Percentiles rank a stretch among this genome's conserved stretches.
These are phyloP conservation scores for Arabis hirsuta DNA, from an alignment of 345 rosid genomes.

Conservation along the genomic window DNA sequence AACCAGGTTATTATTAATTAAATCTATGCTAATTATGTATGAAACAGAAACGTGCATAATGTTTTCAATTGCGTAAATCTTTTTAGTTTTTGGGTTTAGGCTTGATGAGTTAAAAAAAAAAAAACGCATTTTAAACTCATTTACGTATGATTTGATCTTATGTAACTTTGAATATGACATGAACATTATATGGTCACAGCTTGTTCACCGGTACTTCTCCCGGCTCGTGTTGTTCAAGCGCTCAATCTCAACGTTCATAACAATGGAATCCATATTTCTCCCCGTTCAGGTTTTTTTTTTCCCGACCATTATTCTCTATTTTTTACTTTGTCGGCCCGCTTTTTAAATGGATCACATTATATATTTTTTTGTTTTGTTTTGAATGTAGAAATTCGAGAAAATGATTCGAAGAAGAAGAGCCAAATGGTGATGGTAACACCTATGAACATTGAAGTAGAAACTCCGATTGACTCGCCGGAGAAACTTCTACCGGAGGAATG, in stretches of 20 bases:
- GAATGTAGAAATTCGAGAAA: conserved; percentile 41
- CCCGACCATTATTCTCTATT: not conserved
- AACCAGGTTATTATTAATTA: conserved; percentile 51
- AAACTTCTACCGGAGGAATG: conserved; percentile 80
- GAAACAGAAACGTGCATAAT: not conserved
- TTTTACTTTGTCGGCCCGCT: not conserved
- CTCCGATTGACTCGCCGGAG: conserved; percentile 56
- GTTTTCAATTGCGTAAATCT: not conserved
- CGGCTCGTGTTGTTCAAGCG: conserved; percentile 60
- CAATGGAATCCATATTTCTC: conserved; percentile 52
- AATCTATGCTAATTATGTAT: not conserved
- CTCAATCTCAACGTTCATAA: conserved; percentile 57
- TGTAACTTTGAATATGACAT: not conserved
- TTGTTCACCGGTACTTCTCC: conserved; percentile 65
- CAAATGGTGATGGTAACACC: conserved; percentile 41
- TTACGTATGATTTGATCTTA: conserved; percentile 1
- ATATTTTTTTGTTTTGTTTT: not conserved
- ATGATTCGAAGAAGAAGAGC: conserved; percentile 33
- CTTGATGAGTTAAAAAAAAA: too few relatives aligned
- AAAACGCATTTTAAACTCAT: conserved; percentile 13
- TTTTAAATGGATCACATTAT: not conserved
- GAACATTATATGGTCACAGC: conserved; percentile 36
- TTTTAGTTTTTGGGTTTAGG: not conserved
- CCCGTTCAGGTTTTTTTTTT: conserved; percentile 44
- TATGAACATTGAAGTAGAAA: conserved; percentile 35